phyloP scores from a whole-genome alignment of 164 flowering plant species.

The Pachysandra terminalis region DNA sequence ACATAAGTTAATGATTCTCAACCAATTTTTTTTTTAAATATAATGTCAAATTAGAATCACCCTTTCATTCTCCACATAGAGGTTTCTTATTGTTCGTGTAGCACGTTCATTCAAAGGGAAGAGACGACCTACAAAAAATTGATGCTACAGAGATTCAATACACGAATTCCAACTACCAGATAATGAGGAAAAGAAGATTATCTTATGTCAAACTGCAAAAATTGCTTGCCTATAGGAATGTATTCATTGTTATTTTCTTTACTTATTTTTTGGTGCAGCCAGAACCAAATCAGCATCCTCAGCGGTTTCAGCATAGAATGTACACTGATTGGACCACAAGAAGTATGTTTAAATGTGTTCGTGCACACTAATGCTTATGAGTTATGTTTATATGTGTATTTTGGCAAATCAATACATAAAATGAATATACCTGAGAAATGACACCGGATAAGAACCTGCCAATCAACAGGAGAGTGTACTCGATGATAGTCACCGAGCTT shows the following conservation, averaged over 20 bases:
- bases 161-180: neutral
- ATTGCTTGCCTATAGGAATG: no score
- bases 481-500: conserved; percentile 95
- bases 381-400: neutral
- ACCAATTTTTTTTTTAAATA: no score
- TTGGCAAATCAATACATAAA: neutral
- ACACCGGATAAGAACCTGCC: conserved; percentile 72
- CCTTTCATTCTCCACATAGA: conserved; percentile 97
- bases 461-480: conserved; percentile 89
- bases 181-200: neutral
- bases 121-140: conserved; percentile 56
- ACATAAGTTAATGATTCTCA: no score
- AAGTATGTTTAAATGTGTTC: neutral
- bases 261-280: neutral
- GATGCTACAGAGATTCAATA: neutral
- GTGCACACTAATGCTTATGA: neutral
- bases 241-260: no score
- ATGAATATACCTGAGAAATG: conserved; percentile 76
- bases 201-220: no score
- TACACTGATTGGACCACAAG: neutral
- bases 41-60: conserved; percentile 33
- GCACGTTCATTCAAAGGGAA: conserved; percentile 95
- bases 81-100: conserved; percentile 76
- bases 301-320: neutral
- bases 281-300: neutral